Base-by-base conservation (phyloP, 345 rosid genomes). In the Bretschneidera sinensis region DNA sequence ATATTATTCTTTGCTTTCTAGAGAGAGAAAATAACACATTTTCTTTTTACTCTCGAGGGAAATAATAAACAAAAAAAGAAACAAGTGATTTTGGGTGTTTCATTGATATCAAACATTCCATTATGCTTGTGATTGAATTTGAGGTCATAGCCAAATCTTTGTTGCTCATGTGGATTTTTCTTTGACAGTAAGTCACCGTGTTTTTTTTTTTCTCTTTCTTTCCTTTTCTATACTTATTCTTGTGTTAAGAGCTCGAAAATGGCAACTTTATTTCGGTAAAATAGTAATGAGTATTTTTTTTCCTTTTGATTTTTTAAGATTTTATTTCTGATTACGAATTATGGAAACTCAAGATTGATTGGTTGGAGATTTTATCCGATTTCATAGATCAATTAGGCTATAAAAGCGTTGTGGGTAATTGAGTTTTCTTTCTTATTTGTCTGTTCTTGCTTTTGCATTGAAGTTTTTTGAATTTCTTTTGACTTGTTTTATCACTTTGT, bases 181-280 rank as follows among this genome's bases (percentile, higher is more conserved):
- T 57, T 65, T 54, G 35, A 45, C 68, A 0, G 77, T 76, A 61
- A 68, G 80, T 64, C 18, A 57, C 65, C 14, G n/a, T n/a, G n/a
- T n/a, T n/a, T n/a, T n/a, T 7, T 45, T 17, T 13, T 21, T 64
- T 9, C 28, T 28, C 71, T 50, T 52, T 48, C 18, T 52, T 62
- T 39, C 65, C 65, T 5, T 69, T 49, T 57, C 19, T 49, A 33
- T 28, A 47, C 21, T 48, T 10, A 48, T 31, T 28, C 16, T 64
- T 28, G 34, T 19, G 3, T 39, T 39, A 14, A 39, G 45, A 39
- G 45, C 16, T 39, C 15, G 9, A 39, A 39, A 39, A 39, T 14
- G 11, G 4, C 10, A 4, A 28, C 33, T 28, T 28, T 28, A 28
- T 28, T 54, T 54, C 11, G 20, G 9, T 55, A n/a, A n/a, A 35